Evolutionary conservation across 2,329 filamentous ascomycete genomes (phyloP).

Genomic region (Aspergillus bombycis): DNA sequence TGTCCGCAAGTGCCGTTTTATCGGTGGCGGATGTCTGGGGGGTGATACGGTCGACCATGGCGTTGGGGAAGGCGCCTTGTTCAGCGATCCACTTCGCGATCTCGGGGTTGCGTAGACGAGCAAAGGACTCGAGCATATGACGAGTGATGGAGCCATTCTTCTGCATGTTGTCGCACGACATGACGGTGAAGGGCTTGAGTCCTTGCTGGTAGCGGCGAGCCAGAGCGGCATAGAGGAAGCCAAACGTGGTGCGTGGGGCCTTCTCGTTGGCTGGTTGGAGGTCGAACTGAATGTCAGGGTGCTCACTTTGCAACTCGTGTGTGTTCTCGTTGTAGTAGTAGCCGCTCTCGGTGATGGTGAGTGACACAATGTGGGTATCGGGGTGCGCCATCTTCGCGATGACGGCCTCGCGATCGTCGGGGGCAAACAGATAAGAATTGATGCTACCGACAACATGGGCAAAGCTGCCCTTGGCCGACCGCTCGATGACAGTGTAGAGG

Average conservation of each 20-base stretch:
- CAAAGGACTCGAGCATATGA: slow-evolving; percentile 56
- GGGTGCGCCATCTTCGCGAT: slow-evolving; percentile 60
- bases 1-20: slow-evolving; percentile 48
- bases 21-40: slow-evolving; percentile 53
- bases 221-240: slow-evolving; percentile 57
- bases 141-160: slow-evolving; percentile 59
- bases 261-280: slow-evolving; percentile 47
- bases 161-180: slow-evolving; percentile 63
- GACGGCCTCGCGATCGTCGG: slow-evolving; percentile 56
- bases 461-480: slow-evolving; percentile 54
- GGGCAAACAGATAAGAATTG: slow-evolving; percentile 57
- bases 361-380: slow-evolving; percentile 58
- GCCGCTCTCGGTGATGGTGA: slow-evolving; percentile 60
- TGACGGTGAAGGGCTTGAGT: slow-evolving; percentile 57
- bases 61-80: slow-evolving; percentile 56
- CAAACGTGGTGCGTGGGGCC: slow-evolving; percentile 53
- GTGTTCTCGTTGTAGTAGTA: slow-evolving; percentile 64
- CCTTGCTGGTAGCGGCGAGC: slow-evolving; percentile 50
- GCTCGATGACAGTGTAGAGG: slow-evolving; percentile 59
- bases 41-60: slow-evolving; percentile 61
- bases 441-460: slow-evolving; percentile 57
- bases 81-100: slow-evolving; percentile 55
- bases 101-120: slow-evolving; percentile 50
- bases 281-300: slow-evolving; percentile 56
- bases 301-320: slow-evolving; percentile 54